Base-by-base conservation (phyloP, 2,329 filamentous ascomycete species). In the Anthostomella pinea region DNA sequence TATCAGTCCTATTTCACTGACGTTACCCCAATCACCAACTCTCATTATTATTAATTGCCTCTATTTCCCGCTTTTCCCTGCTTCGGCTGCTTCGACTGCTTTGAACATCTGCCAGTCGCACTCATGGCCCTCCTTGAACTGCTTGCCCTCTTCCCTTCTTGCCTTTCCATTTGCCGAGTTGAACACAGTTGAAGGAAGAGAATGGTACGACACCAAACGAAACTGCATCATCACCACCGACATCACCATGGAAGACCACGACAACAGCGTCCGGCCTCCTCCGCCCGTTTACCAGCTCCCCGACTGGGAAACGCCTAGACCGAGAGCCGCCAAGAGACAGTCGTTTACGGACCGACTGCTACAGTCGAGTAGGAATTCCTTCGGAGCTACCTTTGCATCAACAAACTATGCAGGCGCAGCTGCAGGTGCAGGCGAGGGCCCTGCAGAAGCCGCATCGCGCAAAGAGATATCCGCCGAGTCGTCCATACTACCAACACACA, bases 301-400 rank as follows among this genome's bases (percentile, higher is more conserved):
- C n/a, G 44, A 47, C 6, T 49, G 44, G 46, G 44, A 49, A 32
- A 49, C 27, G 10, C 27, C 44, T 6, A 49, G 43, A 32, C 44
- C 46, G 8, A 44, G 46, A 17, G 41, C 46, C 8, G 38, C 43
- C 11, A 44, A 37, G 28, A n/a, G n/a, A n/a, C 36, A 43, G 13
- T 49, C 46, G 3, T 26, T 44, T 6, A n/a, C 46, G 27, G 36
- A 38, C n/a, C 43, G 43, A n/a, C 40, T 49, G 5, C 31, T 49
- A 7, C 38, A 40, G 17, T 23, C 30, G 9, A 39, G 15, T 11
- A 18, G 13, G n/a, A 14, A 15, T 25, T 4, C 33, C 10, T 35
- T 41, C 17, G 39, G 40, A 17, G 11, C 18, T 24, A 3, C 30
- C 10, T 11, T 32, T 5, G 33, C 37, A 13, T 41, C 38, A n/a